Percentiles rank a stretch among this genome's conserved stretches.
phyloP scores from a whole-genome alignment of 2,329 filamentous ascomycete genomes.

The Graphilbum ipis-grandicollis region DNA sequence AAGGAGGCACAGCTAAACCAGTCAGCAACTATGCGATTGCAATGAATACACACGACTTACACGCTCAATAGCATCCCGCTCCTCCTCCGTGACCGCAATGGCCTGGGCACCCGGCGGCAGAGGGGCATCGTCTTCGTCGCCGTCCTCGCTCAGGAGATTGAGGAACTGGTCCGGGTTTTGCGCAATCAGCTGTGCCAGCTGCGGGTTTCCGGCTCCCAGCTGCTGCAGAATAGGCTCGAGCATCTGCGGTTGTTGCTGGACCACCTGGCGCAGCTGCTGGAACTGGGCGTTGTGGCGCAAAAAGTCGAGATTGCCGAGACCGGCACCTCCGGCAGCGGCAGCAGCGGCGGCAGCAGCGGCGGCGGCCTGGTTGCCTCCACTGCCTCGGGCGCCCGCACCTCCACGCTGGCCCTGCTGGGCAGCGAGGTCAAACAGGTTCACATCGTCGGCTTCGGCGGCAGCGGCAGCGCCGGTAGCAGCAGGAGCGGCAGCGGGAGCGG shows the following conservation, averaged over 20 bases:
- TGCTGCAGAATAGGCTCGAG: slow-evolving; percentile 95
- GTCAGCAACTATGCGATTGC: no score
- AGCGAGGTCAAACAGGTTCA: slow-evolving; percentile 88
- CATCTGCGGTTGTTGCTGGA: slow-evolving; percentile 97
- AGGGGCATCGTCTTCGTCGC: slow-evolving; percentile 57
- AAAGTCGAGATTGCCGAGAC: slow-evolving; percentile 74
- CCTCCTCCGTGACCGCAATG: slow-evolving; percentile 86
- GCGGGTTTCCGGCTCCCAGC: slow-evolving; percentile 85
- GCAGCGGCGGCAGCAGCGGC: slow-evolving; percentile 23
- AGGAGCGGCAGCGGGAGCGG: slow-evolving; percentile 25
- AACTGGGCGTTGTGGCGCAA: slow-evolving; percentile 92
- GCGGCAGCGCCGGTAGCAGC: slow-evolving; percentile 21
- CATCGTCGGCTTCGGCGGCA: slow-evolving; percentile 24
- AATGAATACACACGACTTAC: no score
- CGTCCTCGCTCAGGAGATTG: slow-evolving; percentile 73
- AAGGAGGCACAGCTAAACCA: slow-evolving; percentile 70
- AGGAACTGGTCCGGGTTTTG: slow-evolving; percentile 89
- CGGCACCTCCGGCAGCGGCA: slow-evolving; percentile 26
- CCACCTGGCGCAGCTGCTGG: slow-evolving; percentile 90
- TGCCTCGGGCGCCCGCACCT: slow-evolving; percentile 21
- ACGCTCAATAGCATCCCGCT: slow-evolving; percentile 91
- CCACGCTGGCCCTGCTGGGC: slow-evolving; percentile 47
- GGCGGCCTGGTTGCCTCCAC: slow-evolving; percentile 20
- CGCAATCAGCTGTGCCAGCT: slow-evolving; percentile 81
- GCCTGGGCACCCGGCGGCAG: slow-evolving; percentile 77